Conservation (phyloP, 495 filamentous ascomycete genomes). For the Tuber umbilicatum region DNA sequence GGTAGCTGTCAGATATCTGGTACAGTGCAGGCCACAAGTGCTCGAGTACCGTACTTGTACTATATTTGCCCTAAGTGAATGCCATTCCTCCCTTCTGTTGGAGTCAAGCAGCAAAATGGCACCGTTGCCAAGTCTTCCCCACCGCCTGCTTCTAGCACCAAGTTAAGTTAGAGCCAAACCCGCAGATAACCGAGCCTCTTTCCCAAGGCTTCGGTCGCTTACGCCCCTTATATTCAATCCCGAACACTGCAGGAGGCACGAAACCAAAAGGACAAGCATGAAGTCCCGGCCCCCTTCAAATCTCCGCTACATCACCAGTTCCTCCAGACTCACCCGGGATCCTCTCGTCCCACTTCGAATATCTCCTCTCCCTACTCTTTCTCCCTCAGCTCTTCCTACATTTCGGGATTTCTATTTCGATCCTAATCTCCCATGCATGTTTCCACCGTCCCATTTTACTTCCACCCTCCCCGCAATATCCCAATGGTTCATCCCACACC, state of each 20-base stretch:
- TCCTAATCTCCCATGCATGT: constrained; percentile 20
- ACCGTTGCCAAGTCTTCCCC: neutral
- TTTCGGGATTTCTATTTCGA: constrained; percentile 24
- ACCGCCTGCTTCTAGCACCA: neutral
- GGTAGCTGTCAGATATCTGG: no score
- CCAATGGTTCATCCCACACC: constrained; percentile 28
- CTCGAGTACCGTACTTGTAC: neutral
- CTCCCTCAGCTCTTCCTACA: constrained; percentile 11
- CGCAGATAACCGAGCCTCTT: neutral
- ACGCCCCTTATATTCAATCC: neutral
- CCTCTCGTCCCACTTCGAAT: constrained; percentile 9
- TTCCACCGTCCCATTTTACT: constrained; percentile 28
- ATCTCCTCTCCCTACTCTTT: constrained; percentile 14
- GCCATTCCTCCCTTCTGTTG: neutral
- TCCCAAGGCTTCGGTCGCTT: neutral
- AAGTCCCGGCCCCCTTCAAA: neutral
- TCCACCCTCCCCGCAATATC: constrained; percentile 29
- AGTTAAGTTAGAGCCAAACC: neutral
- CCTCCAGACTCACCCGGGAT: neutral
- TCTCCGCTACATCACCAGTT: neutral
- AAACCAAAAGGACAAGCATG: neutral
- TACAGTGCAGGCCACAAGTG: neutral
- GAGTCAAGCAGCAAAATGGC: neutral
- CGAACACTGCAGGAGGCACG: neutral
- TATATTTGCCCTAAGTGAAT: neutral